These are phyloP conservation scores for Hippophae rhamnoides DNA, from an alignment of 306 rosid genomes.

Conservation along the genomic window DNA sequence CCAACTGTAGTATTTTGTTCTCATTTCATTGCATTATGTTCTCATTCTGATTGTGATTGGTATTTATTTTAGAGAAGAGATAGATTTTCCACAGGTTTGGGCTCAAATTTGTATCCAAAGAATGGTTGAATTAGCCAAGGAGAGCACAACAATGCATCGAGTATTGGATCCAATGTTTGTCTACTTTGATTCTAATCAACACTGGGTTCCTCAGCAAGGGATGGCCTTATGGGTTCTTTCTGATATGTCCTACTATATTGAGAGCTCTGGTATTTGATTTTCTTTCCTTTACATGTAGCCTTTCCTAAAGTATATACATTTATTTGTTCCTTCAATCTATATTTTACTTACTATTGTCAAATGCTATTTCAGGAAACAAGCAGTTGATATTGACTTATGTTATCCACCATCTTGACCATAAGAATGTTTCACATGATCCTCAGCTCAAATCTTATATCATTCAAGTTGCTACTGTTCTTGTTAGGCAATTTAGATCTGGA, in stretches of 20 bases:
- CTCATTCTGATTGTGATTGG: background rate
- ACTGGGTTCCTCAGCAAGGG: conserved; percentile 70
- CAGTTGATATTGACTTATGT: conserved; percentile 57
- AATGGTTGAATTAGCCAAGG: conserved; percentile 83
- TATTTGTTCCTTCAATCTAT: background rate
- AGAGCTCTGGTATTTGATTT: conserved; percentile 43
- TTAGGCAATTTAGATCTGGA: conserved; percentile 67
- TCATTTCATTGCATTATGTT: background rate
- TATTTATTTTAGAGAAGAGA: conserved; percentile 61
- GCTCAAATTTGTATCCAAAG: conserved; percentile 85
- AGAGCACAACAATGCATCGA: conserved; percentile 85
- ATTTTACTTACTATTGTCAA: conserved; percentile 6
- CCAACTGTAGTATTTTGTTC: background rate
- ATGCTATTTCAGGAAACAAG: conserved; percentile 57
- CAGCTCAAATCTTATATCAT: conserved; percentile 59
- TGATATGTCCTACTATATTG: conserved; percentile 68
- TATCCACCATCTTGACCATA: conserved; percentile 94
- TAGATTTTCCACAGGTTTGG: conserved; percentile 76
- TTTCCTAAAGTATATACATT: background rate
- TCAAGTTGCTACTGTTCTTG: conserved; percentile 71
- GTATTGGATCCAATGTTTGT: conserved; percentile 83
- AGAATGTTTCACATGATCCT: conserved; percentile 66
- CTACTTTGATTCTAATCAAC: conserved; percentile 71
- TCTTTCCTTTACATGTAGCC: conserved; percentile 1
- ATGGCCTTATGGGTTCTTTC: conserved; percentile 75